Evolutionary conservation across 306 rosid genomes (phyloP), one percentile per base, ranked within the genome.

Genomic region (Albizia julibrissin): DNA sequence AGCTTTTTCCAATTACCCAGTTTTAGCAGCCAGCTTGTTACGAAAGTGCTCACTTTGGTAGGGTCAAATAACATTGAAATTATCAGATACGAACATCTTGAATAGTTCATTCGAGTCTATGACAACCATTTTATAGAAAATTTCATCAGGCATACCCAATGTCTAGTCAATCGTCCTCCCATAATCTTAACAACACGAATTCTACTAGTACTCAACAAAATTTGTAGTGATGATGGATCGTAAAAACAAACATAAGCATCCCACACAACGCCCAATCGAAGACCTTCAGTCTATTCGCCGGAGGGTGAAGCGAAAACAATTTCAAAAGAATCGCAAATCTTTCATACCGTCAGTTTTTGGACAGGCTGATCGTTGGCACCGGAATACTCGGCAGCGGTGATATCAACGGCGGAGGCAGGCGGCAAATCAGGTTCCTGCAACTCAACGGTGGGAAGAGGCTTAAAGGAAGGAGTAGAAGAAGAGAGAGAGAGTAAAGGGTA

Each of bases 401-500:
- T 87, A 66, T 84, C 87, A 44, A 91, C 84, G 43, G 92, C 73
- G 68, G 94, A 85, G 56, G 88, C 66, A 14, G 88, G 74, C 19
- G 88, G 86, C 18, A 54, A 75, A 29, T 87, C 93, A 16, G 43
- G 76, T 29, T 89, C 93, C 58, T 81, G 81, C 59, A 85, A 81
- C 81, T 91, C 93, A 83, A 86, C 86, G 10, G 74, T 86, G 29
- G 96, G 92, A 74, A 92, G 69, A 72, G 92, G 88, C 73, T 86
- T 83, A 87, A 92, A 90, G 34, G 90, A 69, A 70, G 87, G 74
- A 58, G 89, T 42, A 18, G 89, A 78, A 9, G 89, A 77, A 26
- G 91, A 82, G 16, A 91, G 82, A 74, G 97, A 92, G 82, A 90
- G 88, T 8, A 90, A 81, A 34, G 93, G 88, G 24, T 86, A 89